These are phyloP conservation scores for Aspergillus sp. DNA, from an alignment of 2,329 filamentous ascomycete species.

Conservation along the genomic window DNA sequence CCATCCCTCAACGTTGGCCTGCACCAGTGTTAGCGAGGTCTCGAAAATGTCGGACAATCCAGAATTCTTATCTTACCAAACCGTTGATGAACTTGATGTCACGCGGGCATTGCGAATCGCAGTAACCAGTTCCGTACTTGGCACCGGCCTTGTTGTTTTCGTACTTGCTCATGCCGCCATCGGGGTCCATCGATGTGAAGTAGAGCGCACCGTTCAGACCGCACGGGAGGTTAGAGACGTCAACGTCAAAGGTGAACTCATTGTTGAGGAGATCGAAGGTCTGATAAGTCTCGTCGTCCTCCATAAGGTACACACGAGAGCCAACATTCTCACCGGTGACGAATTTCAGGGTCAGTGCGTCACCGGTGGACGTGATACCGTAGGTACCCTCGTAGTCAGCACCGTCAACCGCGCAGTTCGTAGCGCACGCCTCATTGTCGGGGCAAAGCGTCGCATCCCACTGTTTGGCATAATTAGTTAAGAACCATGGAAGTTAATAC, in stretches of 20 bases:
- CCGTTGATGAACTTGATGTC: constrained; percentile 46
- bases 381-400: constrained; percentile 55
- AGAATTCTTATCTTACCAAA: constrained; percentile 24
- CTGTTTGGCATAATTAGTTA: constrained; percentile 7
- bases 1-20: constrained; percentile 58
- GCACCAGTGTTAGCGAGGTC: constrained; percentile 5
- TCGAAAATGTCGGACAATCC: neutral
- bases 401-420: constrained; percentile 58
- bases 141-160: constrained; percentile 57
- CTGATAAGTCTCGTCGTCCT: constrained; percentile 59
- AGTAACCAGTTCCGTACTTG: constrained; percentile 63
- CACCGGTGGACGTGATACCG: constrained; percentile 52
- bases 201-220: constrained; percentile 72
- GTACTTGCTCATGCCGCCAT: constrained; percentile 57
- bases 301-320: constrained; percentile 64
- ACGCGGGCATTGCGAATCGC: constrained; percentile 58
- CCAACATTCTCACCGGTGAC: constrained; percentile 45
- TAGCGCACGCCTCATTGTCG: constrained; percentile 50
- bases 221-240: constrained; percentile 66
- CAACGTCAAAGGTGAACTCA: constrained; percentile 71
- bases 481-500: neutral
- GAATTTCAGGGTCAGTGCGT: constrained; percentile 50
- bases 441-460: constrained; percentile 52
- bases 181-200: constrained; percentile 58
- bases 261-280: constrained; percentile 63